phyloP scores from a whole-genome alignment of 345 rosid species.

The Arabidopsis arenosa region DNA sequence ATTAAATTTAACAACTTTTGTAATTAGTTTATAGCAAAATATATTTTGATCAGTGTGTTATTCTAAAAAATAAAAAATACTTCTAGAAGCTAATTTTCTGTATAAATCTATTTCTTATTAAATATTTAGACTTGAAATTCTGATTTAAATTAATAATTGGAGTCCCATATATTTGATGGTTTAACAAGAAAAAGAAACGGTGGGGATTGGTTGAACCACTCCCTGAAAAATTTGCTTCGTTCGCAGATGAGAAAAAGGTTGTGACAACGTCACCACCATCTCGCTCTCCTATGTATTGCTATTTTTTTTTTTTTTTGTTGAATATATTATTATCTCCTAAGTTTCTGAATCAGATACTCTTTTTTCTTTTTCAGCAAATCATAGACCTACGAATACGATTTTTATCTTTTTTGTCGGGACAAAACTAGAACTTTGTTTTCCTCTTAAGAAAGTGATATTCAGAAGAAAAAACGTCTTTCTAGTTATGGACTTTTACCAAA shows the following conservation, averaged over 20 bases:
- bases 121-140: no score
- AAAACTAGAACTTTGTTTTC: slow-evolving; percentile 20
- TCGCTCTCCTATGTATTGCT: not conserved
- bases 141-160: not conserved
- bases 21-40: no score
- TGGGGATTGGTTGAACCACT: slow-evolving; percentile 36
- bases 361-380: slow-evolving; percentile 15
- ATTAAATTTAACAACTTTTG: no score
- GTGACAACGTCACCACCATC: slow-evolving; percentile 26
- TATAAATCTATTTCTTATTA: no score
- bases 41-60: no score
- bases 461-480: not conserved
- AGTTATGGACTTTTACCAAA: not conserved
- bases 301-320: not conserved
- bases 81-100: no score
- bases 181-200: not conserved
- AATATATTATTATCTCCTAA: slow-evolving; percentile 1
- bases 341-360: slow-evolving; percentile 18
- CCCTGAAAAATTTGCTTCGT: slow-evolving; percentile 15
- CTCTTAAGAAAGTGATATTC: not conserved
- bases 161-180: not conserved
- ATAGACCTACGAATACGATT: slow-evolving; percentile 20
- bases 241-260: slow-evolving; percentile 32
- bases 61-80: no score
- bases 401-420: slow-evolving; percentile 34